Evolutionary conservation across 768 basidiomycete genomes (phyloP).

Genomic region (Pleurotus tuber-regium): DNA sequence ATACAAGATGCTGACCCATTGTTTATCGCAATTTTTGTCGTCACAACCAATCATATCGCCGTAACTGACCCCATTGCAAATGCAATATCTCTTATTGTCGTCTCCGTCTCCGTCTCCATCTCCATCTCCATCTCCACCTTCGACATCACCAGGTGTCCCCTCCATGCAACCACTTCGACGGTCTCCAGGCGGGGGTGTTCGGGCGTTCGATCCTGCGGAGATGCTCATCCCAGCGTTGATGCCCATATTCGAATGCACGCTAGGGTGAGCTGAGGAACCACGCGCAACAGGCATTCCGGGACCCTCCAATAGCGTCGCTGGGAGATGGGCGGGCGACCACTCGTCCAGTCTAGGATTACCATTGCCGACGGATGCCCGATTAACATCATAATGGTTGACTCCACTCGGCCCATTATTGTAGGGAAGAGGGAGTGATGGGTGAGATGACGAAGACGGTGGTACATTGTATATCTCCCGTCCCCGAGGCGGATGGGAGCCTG

Average conservation of each 20-base stretch:
- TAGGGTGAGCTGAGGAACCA: constrained; percentile 18
- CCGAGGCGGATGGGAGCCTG: constrained; percentile 21
- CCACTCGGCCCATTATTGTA: constrained; percentile 19
- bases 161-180: constrained; percentile 11
- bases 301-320: constrained; percentile 58
- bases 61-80: constrained; percentile 81
- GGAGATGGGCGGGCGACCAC: constrained; percentile 49
- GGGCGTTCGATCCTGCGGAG: neutral
- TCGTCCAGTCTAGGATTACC: constrained; percentile 23
- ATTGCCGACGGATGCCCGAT: neutral
- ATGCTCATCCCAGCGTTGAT: constrained; percentile 3
- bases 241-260: constrained; percentile 11
- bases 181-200: constrained; percentile 1
- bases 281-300: constrained; percentile 76
- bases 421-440: constrained; percentile 54
- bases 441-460: constrained; percentile 49
- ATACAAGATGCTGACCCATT: constrained; percentile 76
- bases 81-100: constrained; percentile 73
- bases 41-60: constrained; percentile 98
- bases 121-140: constrained; percentile 37
- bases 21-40: constrained; percentile 70
- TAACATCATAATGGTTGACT: constrained; percentile 32
- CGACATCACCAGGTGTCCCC: neutral
- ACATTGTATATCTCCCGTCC: constrained; percentile 45
- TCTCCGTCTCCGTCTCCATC: constrained; percentile 64